Conservation (phyloP, 345 rosid species). For the Sonneratia caseolaris region DNA sequence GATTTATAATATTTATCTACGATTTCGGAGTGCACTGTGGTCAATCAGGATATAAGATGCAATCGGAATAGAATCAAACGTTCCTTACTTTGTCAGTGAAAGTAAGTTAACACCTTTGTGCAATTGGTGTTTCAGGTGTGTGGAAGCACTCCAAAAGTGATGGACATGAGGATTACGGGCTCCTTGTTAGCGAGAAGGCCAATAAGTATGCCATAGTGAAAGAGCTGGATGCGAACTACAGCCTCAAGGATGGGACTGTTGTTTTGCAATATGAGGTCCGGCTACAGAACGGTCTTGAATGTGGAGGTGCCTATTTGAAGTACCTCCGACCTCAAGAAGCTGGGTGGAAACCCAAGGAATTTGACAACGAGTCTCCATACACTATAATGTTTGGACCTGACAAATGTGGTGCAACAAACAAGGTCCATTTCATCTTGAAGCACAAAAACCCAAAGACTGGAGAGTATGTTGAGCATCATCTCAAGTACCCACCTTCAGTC, state of each 20-base stretch:
- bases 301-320: conserved; percentile 57
- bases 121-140: conserved; percentile 21
- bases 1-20: too few species aligned
- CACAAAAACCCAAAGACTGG: conserved; percentile 51
- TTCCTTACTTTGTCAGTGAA: not conserved
- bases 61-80: not conserved
- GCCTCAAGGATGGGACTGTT: conserved; percentile 27
- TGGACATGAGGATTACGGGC: conserved; percentile 52
- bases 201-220: conserved; percentile 44
- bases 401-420: conserved; percentile 47
- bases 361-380: conserved; percentile 42
- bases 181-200: conserved; percentile 44
- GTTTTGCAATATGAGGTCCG: conserved; percentile 50
- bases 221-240: conserved; percentile 25
- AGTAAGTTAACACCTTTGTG: not conserved
- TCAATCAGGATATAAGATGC: not conserved
- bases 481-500: conserved; percentile 38
- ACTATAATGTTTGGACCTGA: conserved; percentile 62
- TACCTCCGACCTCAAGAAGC: conserved; percentile 39
- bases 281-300: conserved; percentile 44
- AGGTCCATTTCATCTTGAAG: conserved; percentile 47
- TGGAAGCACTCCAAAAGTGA: conserved; percentile 51
- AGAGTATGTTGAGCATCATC: conserved; percentile 40
- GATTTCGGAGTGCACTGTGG: not conserved
- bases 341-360: conserved; percentile 35